These are phyloP conservation scores for Orbilia oligospora DNA, from an alignment of 2,329 filamentous ascomycete genomes.

Conservation along the genomic window DNA sequence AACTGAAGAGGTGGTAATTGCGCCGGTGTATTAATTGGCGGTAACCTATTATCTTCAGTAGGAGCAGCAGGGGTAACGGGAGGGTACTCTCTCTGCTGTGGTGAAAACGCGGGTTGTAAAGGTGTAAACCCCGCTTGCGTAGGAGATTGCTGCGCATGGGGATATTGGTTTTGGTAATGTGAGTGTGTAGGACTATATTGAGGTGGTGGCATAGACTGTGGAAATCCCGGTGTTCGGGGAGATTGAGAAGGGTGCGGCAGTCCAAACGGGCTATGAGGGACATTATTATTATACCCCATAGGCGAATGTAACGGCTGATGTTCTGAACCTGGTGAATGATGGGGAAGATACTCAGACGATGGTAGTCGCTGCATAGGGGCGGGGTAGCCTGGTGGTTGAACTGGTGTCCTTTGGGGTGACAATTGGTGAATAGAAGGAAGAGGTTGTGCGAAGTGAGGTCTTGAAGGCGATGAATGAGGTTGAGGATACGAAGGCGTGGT, in stretches of 20 bases:
- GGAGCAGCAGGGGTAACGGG: background rate
- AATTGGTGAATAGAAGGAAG: slow-evolving; percentile 54
- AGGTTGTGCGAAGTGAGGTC: slow-evolving; percentile 37
- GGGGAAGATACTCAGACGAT: slow-evolving; percentile 51
- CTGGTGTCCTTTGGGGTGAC: slow-evolving; percentile 43
- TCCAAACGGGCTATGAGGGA: slow-evolving; percentile 46
- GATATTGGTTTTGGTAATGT: slow-evolving; percentile 31
- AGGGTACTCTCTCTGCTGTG: slow-evolving; percentile 25
- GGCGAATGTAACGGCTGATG: slow-evolving; percentile 50
- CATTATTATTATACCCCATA: slow-evolving; percentile 29
- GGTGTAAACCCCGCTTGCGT: slow-evolving; percentile 35
- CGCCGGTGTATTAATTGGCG: slow-evolving; percentile 52
- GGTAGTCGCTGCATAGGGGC: slow-evolving; percentile 51
- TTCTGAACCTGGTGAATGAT: slow-evolving; percentile 49
- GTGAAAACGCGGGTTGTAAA: slow-evolving; percentile 45
- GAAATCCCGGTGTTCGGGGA: slow-evolving; percentile 48
- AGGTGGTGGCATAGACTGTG: slow-evolving; percentile 54
- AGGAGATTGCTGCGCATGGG: slow-evolving; percentile 36
- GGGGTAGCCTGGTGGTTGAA: slow-evolving; percentile 52
- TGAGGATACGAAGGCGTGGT: slow-evolving; percentile 48
- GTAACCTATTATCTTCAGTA: slow-evolving; percentile 41
- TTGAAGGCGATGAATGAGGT: slow-evolving; percentile 36
- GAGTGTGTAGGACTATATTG: slow-evolving; percentile 57
- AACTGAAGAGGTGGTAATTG: slow-evolving; percentile 53
- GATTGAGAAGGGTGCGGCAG: slow-evolving; percentile 42